phyloP scores from a whole-genome alignment of 768 basidiomycete species.

The Asterophora lycoperdoides region DNA sequence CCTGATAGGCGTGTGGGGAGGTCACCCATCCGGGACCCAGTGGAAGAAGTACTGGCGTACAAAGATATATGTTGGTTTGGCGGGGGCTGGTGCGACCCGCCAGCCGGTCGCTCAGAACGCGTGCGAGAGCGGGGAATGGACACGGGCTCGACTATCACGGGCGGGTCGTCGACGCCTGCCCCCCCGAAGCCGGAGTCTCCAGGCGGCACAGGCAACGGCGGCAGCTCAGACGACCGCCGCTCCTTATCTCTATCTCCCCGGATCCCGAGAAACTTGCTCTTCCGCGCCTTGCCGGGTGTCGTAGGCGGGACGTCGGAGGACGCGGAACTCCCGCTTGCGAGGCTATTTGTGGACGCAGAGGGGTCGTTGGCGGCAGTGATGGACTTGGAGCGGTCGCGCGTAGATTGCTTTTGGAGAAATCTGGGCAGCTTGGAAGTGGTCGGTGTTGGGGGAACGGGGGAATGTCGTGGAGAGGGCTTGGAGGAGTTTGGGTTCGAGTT shows the following conservation, averaged over 20 bases:
- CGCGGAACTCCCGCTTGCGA: neutral
- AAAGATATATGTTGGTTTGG: constrained; percentile 23
- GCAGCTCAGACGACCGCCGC: too few species aligned
- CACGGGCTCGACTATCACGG: constrained; percentile 65
- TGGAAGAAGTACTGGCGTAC: constrained; percentile 45
- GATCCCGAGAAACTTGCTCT: constrained; percentile 1
- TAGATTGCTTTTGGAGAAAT: constrained; percentile 1
- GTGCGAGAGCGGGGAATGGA: constrained; percentile 50
- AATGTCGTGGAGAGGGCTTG: too few species aligned
- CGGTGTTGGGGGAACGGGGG: too few species aligned
- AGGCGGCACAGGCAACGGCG: too few species aligned
- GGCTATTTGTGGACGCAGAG: neutral
- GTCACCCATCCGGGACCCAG: constrained; percentile 52
- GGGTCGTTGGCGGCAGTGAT: neutral
- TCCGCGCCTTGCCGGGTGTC: neutral
- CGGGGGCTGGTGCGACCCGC: constrained; percentile 19
- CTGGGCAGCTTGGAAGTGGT: constrained; percentile 1
- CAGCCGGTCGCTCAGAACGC: constrained; percentile 53
- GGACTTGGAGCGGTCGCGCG: neutral
- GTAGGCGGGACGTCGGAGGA: neutral
- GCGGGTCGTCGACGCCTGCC: constrained; percentile 41
- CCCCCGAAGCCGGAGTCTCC: too few species aligned
- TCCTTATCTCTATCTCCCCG: neutral
- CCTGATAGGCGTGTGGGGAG: constrained; percentile 73
- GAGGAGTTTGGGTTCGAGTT: too few species aligned